These are phyloP conservation scores for Apiospora aurea DNA, from an alignment of 2,329 filamentous ascomycete species.

Conservation along the genomic window DNA sequence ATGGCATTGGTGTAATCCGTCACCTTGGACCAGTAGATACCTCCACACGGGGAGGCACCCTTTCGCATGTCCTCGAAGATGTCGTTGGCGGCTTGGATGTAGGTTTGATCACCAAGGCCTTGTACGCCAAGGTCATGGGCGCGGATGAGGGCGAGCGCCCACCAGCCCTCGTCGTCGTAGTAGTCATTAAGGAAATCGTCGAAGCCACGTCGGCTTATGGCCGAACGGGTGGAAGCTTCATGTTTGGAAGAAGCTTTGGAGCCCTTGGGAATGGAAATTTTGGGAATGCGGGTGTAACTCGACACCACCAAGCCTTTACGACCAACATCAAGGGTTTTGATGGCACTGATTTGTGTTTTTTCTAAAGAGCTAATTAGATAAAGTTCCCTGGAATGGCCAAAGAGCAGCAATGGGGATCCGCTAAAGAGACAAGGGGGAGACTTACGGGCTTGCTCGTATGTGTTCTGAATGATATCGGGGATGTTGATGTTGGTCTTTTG, in stretches of 20 bases:
- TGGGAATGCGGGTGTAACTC: slow-evolving; percentile 25
- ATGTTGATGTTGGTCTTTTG: slow-evolving; percentile 32
- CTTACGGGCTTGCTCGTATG: slow-evolving; percentile 29
- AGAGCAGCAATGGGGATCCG: not conserved
- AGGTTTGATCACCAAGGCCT: slow-evolving; percentile 45
- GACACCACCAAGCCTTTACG: not conserved
- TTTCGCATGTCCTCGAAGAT: slow-evolving; percentile 61
- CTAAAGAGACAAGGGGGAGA: not conserved
- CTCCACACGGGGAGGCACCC: slow-evolving; percentile 55
- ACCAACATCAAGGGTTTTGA: slow-evolving; percentile 10
- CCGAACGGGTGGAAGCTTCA: slow-evolving; percentile 22
- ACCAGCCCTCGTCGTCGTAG: slow-evolving; percentile 70
- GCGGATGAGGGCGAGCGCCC: slow-evolving; percentile 64
- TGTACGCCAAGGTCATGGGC: slow-evolving; percentile 55
- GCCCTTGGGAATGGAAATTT: slow-evolving; percentile 23
- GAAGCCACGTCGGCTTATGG: slow-evolving; percentile 44
- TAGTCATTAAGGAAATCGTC: slow-evolving; percentile 60
- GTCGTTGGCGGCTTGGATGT: slow-evolving; percentile 55
- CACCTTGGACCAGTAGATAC: slow-evolving; percentile 64
- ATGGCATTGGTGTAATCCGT: slow-evolving; percentile 57
- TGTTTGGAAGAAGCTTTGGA: not conserved
- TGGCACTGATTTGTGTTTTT: slow-evolving; percentile 15
- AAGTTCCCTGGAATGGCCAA: not conserved
- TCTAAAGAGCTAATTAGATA: slow-evolving; percentile 1
- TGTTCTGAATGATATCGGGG: slow-evolving; percentile 41